Base-by-base conservation (phyloP, 768 basidiomycete genomes). In the Udeniomyces megalosporus region DNA sequence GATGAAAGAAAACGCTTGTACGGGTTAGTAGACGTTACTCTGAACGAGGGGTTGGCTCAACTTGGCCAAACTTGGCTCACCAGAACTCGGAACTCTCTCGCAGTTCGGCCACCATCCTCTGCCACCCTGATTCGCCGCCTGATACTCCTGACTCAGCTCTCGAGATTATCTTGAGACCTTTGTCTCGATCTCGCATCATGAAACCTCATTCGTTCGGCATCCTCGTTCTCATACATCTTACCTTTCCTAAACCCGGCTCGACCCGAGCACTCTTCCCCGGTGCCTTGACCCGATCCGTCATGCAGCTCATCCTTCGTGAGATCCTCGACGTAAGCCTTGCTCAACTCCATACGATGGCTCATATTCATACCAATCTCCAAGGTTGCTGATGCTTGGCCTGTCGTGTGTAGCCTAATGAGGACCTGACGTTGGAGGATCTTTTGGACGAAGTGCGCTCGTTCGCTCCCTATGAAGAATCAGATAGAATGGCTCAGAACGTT, bases 301-400 rank as follows among this genome's bases (percentile, higher is more conserved):
- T 61, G 4, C 60, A 61, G 44, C 50, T 61, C 52, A 52, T 61
- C 28, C 32, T 61, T 1, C 8, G 55, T 4, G 55, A 57, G n/a
- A 38, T 38, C 17, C 44, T 57, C 26, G 55, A 57, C 55, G 55
- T 57, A 15, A 31, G 55, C 44, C 12, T 28, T 8, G 45, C 35
- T 15, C 8, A 42, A 24, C 22, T 34, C 31, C 7, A 32, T 14
- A 4, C 11, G 14, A 24, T 45, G 7, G 35, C 17, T 11, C 32
- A 26, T 51, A 6, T 26, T 5, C 50, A 31, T 6, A 12, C 26
- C 5, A 34, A 20, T 45, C 60, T n/a, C n/a, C n/a, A 51, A 3
- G 1, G 44, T 22, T 46, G 34, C 34, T 49, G 38, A 12, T 15
- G 11, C 31, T 28, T 28, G 32, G 32, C 1, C 35, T 31, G 17